A percentile compares a stretch with the other conserved stretches of the same genome.
These are phyloP conservation scores for Starmerella khaoyaiensis DNA, from an alignment of 805 yeast genomes.

Conservation along the genomic window DNA sequence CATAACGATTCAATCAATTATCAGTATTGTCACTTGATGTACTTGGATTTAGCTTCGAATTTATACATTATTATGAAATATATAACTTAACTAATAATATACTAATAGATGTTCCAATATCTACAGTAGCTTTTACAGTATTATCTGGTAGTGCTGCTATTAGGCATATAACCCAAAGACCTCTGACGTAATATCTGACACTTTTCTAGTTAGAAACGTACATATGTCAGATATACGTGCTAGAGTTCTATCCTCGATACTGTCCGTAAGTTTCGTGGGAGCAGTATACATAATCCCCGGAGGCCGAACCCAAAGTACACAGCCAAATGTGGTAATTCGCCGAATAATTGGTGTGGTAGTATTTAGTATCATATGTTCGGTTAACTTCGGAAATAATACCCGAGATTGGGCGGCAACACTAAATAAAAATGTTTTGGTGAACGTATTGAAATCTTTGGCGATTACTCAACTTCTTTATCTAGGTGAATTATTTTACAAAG, in stretches of 20 bases:
- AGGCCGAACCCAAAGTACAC: conserved; percentile 9
- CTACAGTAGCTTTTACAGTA: not conserved
- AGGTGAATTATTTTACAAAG: conserved; percentile 6
- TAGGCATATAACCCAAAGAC: not conserved
- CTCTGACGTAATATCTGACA: too few species aligned
- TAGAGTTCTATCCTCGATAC: conserved; percentile 4
- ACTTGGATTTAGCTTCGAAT: too few species aligned
- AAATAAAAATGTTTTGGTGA: not conserved
- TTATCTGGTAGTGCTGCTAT: not conserved
- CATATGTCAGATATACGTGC: conserved; percentile 2
- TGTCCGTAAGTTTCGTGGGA: conserved; percentile 15
- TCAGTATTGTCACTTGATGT: too few species aligned
- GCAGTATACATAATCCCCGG: conserved; percentile 19
- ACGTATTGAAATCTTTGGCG: not conserved
- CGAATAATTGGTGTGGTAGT: conserved; percentile 11
- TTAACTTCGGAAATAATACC: conserved; percentile 2
- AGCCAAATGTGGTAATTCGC: conserved; percentile 10
- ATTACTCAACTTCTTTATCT: conserved; percentile 8
- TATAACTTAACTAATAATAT: too few species aligned
- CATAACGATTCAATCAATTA: too few species aligned
- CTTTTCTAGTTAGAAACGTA: too few species aligned
- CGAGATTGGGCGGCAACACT: conserved; percentile 7
- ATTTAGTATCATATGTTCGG: conserved; percentile 2
- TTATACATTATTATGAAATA: too few species aligned
- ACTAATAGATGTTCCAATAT: not conserved